Evolutionary conservation across 1,284 basidiomycete genomes (phyloP).

Genomic region (Malassezia sp.): DNA sequence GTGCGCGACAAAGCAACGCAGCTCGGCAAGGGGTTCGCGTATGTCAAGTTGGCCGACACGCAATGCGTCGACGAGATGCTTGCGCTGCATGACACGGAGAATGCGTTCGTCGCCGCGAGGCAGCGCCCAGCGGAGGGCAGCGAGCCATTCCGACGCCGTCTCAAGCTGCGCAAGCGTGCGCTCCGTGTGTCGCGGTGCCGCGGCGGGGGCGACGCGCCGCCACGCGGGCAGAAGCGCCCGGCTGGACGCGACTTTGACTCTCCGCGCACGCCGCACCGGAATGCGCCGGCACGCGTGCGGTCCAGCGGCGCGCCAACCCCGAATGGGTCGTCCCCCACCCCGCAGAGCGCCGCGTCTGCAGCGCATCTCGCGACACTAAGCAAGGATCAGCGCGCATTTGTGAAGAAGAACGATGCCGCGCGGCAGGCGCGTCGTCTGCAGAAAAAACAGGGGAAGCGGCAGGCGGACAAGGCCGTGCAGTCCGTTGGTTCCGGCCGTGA

Average conservation of each 20-base stretch:
- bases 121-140: slow-evolving; percentile 18
- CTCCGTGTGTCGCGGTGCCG: slow-evolving; percentile 41
- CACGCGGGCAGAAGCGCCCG: neutral
- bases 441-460: slow-evolving; percentile 36
- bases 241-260: neutral
- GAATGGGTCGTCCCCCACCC: slow-evolving; percentile 32
- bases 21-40: slow-evolving; percentile 94
- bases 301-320: slow-evolving; percentile 40
- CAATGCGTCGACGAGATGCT: slow-evolving; percentile 45
- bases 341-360: slow-evolving; percentile 20
- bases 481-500: slow-evolving; percentile 10
- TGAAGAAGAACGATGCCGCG: slow-evolving; percentile 35
- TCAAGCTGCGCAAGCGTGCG: slow-evolving; percentile 37
- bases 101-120: slow-evolving; percentile 27
- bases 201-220: slow-evolving; percentile 14
- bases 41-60: slow-evolving; percentile 72
- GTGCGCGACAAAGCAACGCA: slow-evolving; percentile 84
- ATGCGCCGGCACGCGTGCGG: slow-evolving; percentile 15
- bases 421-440: slow-evolving; percentile 29
- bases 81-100: slow-evolving; percentile 36
- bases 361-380: slow-evolving; percentile 23
- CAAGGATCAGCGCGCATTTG: slow-evolving; percentile 30
- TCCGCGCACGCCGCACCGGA: slow-evolving; percentile 14
- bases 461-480: slow-evolving; percentile 2
- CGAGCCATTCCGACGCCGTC: slow-evolving; percentile 32